Evolutionary conservation across 2,329 filamentous ascomycete species (phyloP).

Genomic region (Corynespora cassiicola): DNA sequence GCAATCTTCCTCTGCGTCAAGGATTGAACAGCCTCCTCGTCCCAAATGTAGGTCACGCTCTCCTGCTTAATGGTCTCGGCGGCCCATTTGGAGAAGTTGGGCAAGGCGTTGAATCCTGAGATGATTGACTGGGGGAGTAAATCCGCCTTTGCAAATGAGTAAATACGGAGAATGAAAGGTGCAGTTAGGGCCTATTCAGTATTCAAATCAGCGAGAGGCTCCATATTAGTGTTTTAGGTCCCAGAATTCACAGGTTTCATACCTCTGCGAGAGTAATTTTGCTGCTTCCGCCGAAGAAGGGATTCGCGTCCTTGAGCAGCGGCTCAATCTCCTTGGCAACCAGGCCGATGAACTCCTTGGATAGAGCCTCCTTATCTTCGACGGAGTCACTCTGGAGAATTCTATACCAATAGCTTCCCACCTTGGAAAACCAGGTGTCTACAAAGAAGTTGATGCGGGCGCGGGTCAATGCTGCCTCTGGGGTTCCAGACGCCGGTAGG

Average conservation of each 20-base stretch:
- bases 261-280: slow-evolving; percentile 77
- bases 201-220: slow-evolving; percentile 7
- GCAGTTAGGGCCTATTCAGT: slow-evolving; percentile 63
- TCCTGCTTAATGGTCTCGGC: slow-evolving; percentile 65
- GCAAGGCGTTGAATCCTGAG: slow-evolving; percentile 61
- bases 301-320: slow-evolving; percentile 58
- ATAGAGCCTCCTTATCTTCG: slow-evolving; percentile 52
- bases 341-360: slow-evolving; percentile 59
- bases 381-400: slow-evolving; percentile 54
- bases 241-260: no score
- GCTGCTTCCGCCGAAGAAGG: slow-evolving; percentile 55
- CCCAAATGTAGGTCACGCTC: slow-evolving; percentile 63
- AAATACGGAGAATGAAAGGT: slow-evolving; percentile 70
- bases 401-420: slow-evolving; percentile 57
- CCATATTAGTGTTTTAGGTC: no score
- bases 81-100: slow-evolving; percentile 73
- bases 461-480: slow-evolving; percentile 64
- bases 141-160: slow-evolving; percentile 60
- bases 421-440: slow-evolving; percentile 72
- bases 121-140: slow-evolving; percentile 60
- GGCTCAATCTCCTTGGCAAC: slow-evolving; percentile 77
- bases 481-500: slow-evolving; percentile 61
- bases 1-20: slow-evolving; percentile 28
- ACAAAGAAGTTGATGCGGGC: slow-evolving; percentile 76
- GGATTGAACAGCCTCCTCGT: slow-evolving; percentile 33